phyloP scores from a whole-genome alignment of 2,329 filamentous ascomycete species.

The Apiospora aurea region DNA sequence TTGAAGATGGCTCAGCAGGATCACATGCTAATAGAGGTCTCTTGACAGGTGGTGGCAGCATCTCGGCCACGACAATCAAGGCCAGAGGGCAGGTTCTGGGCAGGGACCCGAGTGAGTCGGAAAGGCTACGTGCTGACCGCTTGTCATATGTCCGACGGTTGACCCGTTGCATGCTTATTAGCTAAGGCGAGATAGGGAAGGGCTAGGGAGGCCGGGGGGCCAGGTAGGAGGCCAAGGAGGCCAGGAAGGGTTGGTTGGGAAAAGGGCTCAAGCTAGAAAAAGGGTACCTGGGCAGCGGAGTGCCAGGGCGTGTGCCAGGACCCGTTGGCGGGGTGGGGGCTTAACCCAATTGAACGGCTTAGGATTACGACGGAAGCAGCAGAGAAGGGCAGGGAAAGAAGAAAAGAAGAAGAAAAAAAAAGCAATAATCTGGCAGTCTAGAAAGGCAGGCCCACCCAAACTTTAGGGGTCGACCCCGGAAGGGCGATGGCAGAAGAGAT shows the following conservation, averaged over 20 bases:
- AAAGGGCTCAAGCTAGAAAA: neutral
- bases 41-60: constrained; percentile 1
- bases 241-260: no score
- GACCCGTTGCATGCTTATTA: neutral
- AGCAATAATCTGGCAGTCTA: constrained; percentile 12
- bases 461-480: constrained; percentile 18
- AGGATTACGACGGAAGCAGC: constrained; percentile 12
- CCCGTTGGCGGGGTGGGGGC: neutral
- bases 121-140: constrained; percentile 1
- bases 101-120: neutral
- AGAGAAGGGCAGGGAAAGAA: neutral
- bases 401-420: neutral
- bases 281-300: neutral
- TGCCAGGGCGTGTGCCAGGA: neutral
- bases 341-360: constrained; percentile 1
- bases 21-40: neutral
- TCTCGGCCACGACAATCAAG: neutral
- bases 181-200: neutral
- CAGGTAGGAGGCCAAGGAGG: no score
- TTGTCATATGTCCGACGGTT: constrained; percentile 13
- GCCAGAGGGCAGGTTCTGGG: neutral
- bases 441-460: neutral
- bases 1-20: neutral
- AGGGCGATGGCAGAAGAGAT: constrained; percentile 17
- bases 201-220: no score